Base-by-base conservation (phyloP, 208 protist species). In the Trypanosoma melophagium region DNA sequence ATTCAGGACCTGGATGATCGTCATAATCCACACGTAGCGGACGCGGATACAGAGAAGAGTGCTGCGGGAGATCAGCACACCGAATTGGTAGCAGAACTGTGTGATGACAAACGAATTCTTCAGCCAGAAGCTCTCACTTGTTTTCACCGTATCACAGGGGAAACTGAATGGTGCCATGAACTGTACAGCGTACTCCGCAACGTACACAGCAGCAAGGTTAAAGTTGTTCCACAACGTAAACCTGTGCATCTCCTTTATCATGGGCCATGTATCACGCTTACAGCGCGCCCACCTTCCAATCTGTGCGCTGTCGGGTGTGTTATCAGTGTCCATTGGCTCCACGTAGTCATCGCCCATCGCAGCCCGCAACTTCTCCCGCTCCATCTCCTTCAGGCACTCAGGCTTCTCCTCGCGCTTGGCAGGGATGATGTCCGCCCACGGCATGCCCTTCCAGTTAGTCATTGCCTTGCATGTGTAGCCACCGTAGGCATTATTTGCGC, bases 61-160 rank as follows among this genome's bases (percentile, higher is more conserved):
- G 56, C 82, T 92, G 24, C 94, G 73, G 22, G 90, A 96, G 40
- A 95, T 63, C 50, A 97, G 74, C 0, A 97, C 94, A 50, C 94
- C 94, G 45, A 96, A 40, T 71, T 97, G 94, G 69, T 97, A 97
- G 71, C 92, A 97, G 45, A 96, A 89, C 71, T 89, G 84, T n/a
- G 83, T 66, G 53, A 97, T 87, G 1, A 71, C 62, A 74, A 92
- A 97, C 10, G 82, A 81, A 61, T 97, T 90, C 51, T 66, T 78
- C 19, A 94, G 35, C 74, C 83, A 94, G 56, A 89, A 96, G 55
- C 59, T 70, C 13, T 79, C 66, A 60, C 60, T 59, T 2, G 66
- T 35, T 61, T 80, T 80, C 5, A 57, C 73, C 1, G 28, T 13
- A 24, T 80, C 41, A 8, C 83, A 81, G 41, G 86, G 83, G 58